Evolutionary conservation across 495 filamentous ascomycete species (phyloP).

Genomic region (Haplographium delicatum): DNA sequence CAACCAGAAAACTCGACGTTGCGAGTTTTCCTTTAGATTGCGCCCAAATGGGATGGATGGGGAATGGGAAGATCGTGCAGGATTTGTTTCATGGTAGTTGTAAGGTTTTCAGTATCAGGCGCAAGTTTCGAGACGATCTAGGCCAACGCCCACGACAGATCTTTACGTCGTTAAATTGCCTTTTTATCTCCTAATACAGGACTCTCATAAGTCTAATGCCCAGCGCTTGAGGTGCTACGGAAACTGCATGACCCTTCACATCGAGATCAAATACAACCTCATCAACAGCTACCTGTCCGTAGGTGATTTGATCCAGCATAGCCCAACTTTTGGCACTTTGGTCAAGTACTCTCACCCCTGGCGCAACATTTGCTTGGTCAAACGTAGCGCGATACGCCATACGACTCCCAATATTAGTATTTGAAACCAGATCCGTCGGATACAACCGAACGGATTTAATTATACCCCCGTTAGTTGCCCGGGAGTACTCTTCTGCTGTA

Average conservation of each 20-base stretch:
- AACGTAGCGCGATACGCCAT: constrained; percentile 2
- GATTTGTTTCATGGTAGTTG: no score
- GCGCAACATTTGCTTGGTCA: neutral
- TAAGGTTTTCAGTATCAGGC: no score
- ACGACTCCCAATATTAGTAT: neutral
- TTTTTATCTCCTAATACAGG: no score
- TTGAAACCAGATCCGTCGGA: constrained; percentile 1
- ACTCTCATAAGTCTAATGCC: neutral
- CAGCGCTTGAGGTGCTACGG: constrained; percentile 27
- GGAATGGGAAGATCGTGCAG: no score
- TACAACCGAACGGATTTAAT: constrained; percentile 6
- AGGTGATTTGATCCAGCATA: constrained; percentile 27
- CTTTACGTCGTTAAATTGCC: no score
- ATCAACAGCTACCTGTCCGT: constrained; percentile 34
- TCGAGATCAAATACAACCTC: constrained; percentile 38
- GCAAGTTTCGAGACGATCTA: no score
- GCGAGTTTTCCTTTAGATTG: neutral
- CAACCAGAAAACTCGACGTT: neutral
- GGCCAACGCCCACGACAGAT: no score
- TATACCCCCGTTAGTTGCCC: neutral
- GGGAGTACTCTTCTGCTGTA: neutral
- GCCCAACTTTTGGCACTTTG: constrained; percentile 21
- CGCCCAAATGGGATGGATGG: neutral
- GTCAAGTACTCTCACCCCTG: constrained; percentile 5
- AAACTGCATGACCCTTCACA: constrained; percentile 25